A percentile compares a stretch with the other conserved stretches of the same genome.
phyloP scores from a whole-genome alignment of 2,329 filamentous ascomycete species.

The Pseudogymnoascus verrucosus region DNA sequence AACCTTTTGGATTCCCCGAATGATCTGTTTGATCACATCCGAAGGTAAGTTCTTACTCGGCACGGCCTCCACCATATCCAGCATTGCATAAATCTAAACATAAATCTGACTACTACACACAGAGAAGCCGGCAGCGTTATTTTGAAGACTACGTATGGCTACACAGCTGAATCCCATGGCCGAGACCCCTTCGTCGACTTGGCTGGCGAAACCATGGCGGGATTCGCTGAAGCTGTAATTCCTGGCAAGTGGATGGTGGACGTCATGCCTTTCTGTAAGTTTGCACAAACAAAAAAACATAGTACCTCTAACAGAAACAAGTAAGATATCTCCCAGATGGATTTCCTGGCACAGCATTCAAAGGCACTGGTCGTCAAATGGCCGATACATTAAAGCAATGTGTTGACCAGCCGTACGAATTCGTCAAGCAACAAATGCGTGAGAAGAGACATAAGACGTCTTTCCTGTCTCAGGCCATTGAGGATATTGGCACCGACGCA shows the following conservation, averaged over 20 bases:
- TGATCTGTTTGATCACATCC: slow-evolving; percentile 34
- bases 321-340: slow-evolving; percentile 36
- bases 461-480: slow-evolving; percentile 33
- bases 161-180: slow-evolving; percentile 32
- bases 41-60: slow-evolving; percentile 28
- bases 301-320: slow-evolving; percentile 13
- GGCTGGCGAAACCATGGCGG: slow-evolving; percentile 31
- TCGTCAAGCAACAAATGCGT: slow-evolving; percentile 35
- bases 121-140: slow-evolving; percentile 35
- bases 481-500: slow-evolving; percentile 25
- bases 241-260: slow-evolving; percentile 40
- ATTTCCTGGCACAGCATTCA: slow-evolving; percentile 38
- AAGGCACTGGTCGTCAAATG: slow-evolving; percentile 33
- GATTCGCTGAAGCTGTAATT: slow-evolving; percentile 33
- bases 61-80: neutral
- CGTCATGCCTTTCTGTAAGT: slow-evolving; percentile 34
- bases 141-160: slow-evolving; percentile 39
- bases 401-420: slow-evolving; percentile 34
- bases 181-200: slow-evolving; percentile 38
- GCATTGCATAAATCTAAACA: neutral
- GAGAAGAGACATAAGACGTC: slow-evolving; percentile 28
- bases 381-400: slow-evolving; percentile 25
- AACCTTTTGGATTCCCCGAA: slow-evolving; percentile 33
- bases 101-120: neutral
- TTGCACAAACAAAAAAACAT: neutral